Evolutionary conservation across 768 basidiomycete species (phyloP).

Genomic region (Panellus pusillus): DNA sequence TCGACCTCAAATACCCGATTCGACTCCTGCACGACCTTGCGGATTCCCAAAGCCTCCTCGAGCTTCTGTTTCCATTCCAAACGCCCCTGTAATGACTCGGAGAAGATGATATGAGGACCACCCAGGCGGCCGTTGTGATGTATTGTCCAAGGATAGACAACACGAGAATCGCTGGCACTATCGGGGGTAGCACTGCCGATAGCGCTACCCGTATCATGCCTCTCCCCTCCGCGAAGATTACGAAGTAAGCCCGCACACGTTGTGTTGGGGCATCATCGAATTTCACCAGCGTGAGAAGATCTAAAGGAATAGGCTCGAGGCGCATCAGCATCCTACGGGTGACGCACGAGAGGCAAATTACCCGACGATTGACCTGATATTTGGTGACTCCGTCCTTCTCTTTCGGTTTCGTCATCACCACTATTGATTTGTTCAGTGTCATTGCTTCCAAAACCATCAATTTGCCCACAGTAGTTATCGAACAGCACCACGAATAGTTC

Average conservation of each 20-base stretch:
- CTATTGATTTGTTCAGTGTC: slow-evolving; percentile 36
- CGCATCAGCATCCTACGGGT: slow-evolving; percentile 13
- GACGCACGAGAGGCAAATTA: slow-evolving; percentile 34
- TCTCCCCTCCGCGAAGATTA: slow-evolving; percentile 48
- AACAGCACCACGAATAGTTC: slow-evolving; percentile 90
- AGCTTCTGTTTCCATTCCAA: slow-evolving; percentile 89
- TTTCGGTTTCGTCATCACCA: slow-evolving; percentile 86
- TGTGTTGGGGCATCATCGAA: slow-evolving; percentile 81
- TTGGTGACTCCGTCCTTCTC: slow-evolving; percentile 74
- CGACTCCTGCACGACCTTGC: slow-evolving; percentile 86
- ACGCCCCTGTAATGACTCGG: slow-evolving; percentile 74
- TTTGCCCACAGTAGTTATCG: slow-evolving; percentile 83
- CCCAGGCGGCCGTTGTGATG: slow-evolving; percentile 88
- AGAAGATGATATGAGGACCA: slow-evolving; percentile 84
- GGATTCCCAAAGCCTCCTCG: slow-evolving; percentile 82
- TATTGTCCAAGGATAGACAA: slow-evolving; percentile 85
- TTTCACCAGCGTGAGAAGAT: slow-evolving; percentile 81
- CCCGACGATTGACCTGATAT: slow-evolving; percentile 80
- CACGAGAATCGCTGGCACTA: slow-evolving; percentile 59
- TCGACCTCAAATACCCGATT: slow-evolving; percentile 95
- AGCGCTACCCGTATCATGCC: slow-evolving; percentile 29
- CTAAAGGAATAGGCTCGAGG: slow-evolving; percentile 84
- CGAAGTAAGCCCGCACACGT: slow-evolving; percentile 72
- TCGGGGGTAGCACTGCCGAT: slow-evolving; percentile 34
- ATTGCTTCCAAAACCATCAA: not conserved